Percentiles rank a stretch among this genome's conserved stretches.
Evolutionary conservation across 345 rosid species (phyloP).

Genomic region (Geranium rotundifolium): DNA sequence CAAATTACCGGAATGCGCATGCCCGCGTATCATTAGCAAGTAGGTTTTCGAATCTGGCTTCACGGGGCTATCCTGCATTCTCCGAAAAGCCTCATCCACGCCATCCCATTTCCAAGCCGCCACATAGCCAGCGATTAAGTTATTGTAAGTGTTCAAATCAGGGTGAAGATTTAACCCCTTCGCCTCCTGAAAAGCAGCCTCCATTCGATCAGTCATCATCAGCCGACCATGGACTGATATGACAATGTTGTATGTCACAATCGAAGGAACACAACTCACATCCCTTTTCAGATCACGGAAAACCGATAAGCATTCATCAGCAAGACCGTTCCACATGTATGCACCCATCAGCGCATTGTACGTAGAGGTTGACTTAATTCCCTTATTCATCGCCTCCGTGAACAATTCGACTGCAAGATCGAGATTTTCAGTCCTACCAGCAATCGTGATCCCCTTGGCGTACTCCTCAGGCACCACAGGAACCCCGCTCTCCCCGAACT

Average conservation of each 20-base stretch:
- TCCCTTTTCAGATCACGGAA: slow-evolving; percentile 48
- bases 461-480: slow-evolving; percentile 71
- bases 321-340: slow-evolving; percentile 56
- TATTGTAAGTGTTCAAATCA: slow-evolving; percentile 41
- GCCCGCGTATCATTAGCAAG: slow-evolving; percentile 72
- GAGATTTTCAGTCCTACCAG: slow-evolving; percentile 50
- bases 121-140: slow-evolving; percentile 60
- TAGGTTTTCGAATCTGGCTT: slow-evolving; percentile 46
- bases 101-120: slow-evolving; percentile 79
- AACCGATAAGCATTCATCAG: slow-evolving; percentile 37
- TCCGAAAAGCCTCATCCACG: slow-evolving; percentile 51
- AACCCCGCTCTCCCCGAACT: slow-evolving; percentile 24
- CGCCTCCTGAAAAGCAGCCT: slow-evolving; percentile 37
- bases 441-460: slow-evolving; percentile 55
- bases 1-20: slow-evolving; percentile 64
- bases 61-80: slow-evolving; percentile 36
- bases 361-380: slow-evolving; percentile 24
- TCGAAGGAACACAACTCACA: slow-evolving; percentile 36
- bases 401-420: slow-evolving; percentile 51
- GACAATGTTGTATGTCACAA: slow-evolving; percentile 63
- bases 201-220: slow-evolving; percentile 65
- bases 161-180: slow-evolving; percentile 34
- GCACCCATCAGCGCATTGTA: slow-evolving; percentile 78
- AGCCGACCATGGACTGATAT: slow-evolving; percentile 67
- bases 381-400: slow-evolving; percentile 46